Evolutionary conservation across 1,139 yeast genomes (phyloP).

Genomic region (Sugiyamaella novakii): DNA sequence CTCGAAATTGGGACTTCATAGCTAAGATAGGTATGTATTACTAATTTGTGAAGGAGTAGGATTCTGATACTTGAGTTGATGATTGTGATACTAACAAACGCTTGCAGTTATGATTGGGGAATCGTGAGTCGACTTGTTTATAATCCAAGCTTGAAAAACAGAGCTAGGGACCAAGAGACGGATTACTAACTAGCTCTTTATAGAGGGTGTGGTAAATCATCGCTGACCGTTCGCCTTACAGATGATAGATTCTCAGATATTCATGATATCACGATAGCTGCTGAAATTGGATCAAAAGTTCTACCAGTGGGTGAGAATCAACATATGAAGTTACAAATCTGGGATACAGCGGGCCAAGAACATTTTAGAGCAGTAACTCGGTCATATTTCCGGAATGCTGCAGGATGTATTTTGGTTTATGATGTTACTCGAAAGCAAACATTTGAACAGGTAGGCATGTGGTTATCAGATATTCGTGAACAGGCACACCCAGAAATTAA

Average conservation of each 20-base stretch:
- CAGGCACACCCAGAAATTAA: conserved; percentile 74
- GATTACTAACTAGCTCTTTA: no score
- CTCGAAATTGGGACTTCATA: conserved; percentile 31
- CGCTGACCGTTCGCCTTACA: conserved; percentile 42
- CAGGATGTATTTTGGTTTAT: conserved; percentile 81
- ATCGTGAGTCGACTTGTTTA: conserved; percentile 30
- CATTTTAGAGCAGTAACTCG: conserved; percentile 90
- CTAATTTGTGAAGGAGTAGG: no score
- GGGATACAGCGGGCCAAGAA: conserved; percentile 95
- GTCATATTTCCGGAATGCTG: conserved; percentile 80
- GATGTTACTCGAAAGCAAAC: conserved; percentile 77
- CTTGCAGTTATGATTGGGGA: conserved; percentile 35
- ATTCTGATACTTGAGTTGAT: no score
- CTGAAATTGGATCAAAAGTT: conserved; percentile 44
- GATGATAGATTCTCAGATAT: conserved; percentile 42
- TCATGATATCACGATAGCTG: conserved; percentile 45
- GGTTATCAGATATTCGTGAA: conserved; percentile 72
- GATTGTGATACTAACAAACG: background rate
- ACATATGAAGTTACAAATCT: conserved; percentile 35
- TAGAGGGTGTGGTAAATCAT: conserved; percentile 44
- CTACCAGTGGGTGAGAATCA: conserved; percentile 37
- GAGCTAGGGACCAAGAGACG: no score
- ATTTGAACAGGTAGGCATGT: conserved; percentile 38
- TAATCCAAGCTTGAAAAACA: no score
- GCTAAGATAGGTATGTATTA: conserved; percentile 32